Evolutionary conservation across 495 filamentous ascomycete genomes (phyloP).

Genomic region (Penicillium cinerascens): DNA sequence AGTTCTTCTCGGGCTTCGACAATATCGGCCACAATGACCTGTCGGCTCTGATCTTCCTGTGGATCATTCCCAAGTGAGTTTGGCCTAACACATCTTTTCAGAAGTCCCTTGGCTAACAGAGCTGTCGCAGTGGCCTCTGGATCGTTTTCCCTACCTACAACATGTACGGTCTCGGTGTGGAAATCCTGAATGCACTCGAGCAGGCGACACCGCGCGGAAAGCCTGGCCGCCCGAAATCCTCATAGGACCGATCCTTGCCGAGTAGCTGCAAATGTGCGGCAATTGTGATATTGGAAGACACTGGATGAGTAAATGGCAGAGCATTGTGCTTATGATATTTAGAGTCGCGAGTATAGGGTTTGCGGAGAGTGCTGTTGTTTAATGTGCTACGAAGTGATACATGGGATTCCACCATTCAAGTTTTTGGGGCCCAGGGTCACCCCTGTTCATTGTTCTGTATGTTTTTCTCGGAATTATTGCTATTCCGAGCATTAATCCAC

Average conservation of each 20-base stretch:
- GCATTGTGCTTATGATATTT: background rate
- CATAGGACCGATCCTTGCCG: conserved; percentile 9
- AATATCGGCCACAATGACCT: conserved; percentile 74
- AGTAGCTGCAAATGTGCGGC: background rate
- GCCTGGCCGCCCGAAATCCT: conserved; percentile 33
- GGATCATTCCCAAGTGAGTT: conserved; percentile 80
- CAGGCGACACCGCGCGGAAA: conserved; percentile 37
- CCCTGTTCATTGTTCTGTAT: background rate
- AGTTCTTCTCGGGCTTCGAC: conserved; percentile 70
- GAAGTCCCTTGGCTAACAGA: conserved; percentile 6
- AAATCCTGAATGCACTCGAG: conserved; percentile 68
- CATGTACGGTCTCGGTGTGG: conserved; percentile 62
- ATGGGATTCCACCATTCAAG: background rate
- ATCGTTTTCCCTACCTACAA: conserved; percentile 69
- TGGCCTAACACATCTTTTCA: background rate
- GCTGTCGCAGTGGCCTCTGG: conserved; percentile 64
- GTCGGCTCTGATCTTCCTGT: conserved; percentile 57
- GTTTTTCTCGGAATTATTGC: background rate
- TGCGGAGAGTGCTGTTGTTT: background rate
- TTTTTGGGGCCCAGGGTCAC: background rate
- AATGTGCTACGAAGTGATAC: background rate
- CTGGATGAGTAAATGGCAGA: background rate
- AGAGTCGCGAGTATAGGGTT: background rate
- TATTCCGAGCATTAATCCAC: conserved; percentile 1
- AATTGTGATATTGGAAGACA: background rate